phyloP scores from a whole-genome alignment of 306 rosid genomes.

The apple (Malus domestica) region ASM211411v1 NC_041793.1:3935501-3936000 shows the following conservation, averaged over 20 bases:
- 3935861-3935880: background rate
- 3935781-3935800: constrained; percentile 79
- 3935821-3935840: background rate
- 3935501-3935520: background rate
- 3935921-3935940: background rate
- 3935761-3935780: constrained; percentile 95
- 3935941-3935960: background rate
- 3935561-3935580: constrained; percentile 73
- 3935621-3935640: background rate
- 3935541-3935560: constrained; percentile 67
- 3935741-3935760: constrained; percentile 87
- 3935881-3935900: background rate
- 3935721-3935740: constrained; percentile 86
- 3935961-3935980: background rate
- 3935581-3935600: constrained; percentile 69
- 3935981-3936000: background rate
- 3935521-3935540: constrained; percentile 7
- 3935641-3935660: background rate
- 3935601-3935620: constrained; percentile 50
- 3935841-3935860: background rate
- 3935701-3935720: constrained; percentile 82
- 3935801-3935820: constrained; percentile 56
- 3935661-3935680: background rate
- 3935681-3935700: constrained; percentile 74
- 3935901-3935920: background rate